phyloP scores from a whole-genome alignment of 2,329 filamentous ascomycete species.

The Teratosphaeria destructans region DNA sequence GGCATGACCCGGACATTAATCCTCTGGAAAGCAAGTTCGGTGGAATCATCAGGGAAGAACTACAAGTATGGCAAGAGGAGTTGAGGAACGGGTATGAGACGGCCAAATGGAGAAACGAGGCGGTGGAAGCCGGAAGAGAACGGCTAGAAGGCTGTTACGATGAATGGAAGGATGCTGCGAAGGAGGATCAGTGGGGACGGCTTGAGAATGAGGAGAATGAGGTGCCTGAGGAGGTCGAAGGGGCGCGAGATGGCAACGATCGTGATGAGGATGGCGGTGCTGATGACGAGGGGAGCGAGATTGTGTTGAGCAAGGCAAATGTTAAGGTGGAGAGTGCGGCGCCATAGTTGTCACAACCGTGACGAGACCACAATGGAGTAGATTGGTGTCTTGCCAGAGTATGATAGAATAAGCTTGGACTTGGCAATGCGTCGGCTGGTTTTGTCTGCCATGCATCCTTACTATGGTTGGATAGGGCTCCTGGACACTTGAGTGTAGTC shows the following conservation, averaged over 20 bases:
- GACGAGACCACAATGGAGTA: neutral
- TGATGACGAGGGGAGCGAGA: neutral
- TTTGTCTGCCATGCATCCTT: too few species aligned
- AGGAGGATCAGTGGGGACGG: conserved; percentile 49
- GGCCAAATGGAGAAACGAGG: conserved; percentile 47
- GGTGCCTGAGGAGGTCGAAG: neutral
- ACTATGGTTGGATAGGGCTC: too few species aligned
- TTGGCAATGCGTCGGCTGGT: neutral
- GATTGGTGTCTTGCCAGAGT: too few species aligned
- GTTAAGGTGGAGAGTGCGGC: neutral
- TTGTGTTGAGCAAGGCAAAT: neutral
- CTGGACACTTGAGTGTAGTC: too few species aligned
- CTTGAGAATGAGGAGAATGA: conserved; percentile 2
- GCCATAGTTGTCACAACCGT: neutral
- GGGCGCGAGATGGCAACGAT: neutral
- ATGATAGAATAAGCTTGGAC: neutral
- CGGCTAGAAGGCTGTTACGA: conserved; percentile 47
- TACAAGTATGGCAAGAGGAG: conserved; percentile 47
- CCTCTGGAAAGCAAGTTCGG: conserved; percentile 32
- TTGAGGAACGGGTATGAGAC: conserved; percentile 45
- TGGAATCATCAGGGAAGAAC: conserved; percentile 41
- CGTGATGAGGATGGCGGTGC: neutral
- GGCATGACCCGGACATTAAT: conserved; percentile 29
- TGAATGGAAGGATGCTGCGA: conserved; percentile 43
- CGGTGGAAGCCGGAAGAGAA: conserved; percentile 42